These are phyloP conservation scores for Rhodotorula sp. DNA, from an alignment of 1,284 basidiomycete genomes.

Conservation along the genomic window DNA sequence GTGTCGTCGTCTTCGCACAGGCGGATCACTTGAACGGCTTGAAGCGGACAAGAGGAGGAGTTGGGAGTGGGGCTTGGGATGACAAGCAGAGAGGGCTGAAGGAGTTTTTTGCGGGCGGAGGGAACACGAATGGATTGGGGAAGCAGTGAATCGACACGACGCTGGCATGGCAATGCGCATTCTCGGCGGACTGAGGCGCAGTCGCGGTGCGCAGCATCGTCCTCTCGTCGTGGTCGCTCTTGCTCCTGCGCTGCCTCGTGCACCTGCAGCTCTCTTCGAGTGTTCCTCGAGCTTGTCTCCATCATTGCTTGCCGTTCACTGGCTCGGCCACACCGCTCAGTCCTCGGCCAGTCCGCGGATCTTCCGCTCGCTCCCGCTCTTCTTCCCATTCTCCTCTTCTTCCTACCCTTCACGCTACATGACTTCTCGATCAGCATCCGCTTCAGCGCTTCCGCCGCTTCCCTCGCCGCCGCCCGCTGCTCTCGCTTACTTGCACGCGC, in stretches of 20 bases:
- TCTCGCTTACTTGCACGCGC: background rate
- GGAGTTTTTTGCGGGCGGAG: conserved; percentile 67
- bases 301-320: background rate
- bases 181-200: too few relatives aligned
- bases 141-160: background rate
- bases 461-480: background rate
- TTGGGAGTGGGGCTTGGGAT: conserved; percentile 69
- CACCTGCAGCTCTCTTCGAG: too few relatives aligned
- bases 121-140: background rate
- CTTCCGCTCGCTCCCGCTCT: background rate
- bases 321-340: background rate
- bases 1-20: conserved; percentile 49
- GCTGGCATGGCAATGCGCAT: too few relatives aligned
- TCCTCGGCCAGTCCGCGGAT: background rate
- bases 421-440: background rate
- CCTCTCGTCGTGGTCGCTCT: too few relatives aligned
- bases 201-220: too few relatives aligned
- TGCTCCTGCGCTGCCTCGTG: too few relatives aligned
- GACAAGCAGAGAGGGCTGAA: conserved; percentile 71
- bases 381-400: background rate
- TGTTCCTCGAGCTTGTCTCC: background rate
- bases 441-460: background rate
- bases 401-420: background rate
- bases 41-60: conserved; percentile 71
- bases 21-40: conserved; percentile 51